Conservation (phyloP, 192 early-diverging fungal species). For the Thamnidium elegans region DNA sequence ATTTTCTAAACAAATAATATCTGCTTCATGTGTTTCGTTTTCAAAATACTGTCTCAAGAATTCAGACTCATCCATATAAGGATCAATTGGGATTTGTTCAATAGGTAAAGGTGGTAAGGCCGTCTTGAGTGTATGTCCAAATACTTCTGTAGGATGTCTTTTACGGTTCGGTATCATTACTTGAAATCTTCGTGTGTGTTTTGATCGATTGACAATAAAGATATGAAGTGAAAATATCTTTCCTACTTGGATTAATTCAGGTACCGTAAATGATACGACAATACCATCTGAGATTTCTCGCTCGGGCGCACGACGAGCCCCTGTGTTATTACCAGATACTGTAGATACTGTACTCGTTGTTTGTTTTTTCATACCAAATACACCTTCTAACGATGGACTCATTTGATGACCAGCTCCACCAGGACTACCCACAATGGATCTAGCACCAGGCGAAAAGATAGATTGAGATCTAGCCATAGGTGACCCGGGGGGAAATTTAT, state of each 20-base stretch:
- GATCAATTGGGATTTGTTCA: slow-evolving; percentile 46
- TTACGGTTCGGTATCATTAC: slow-evolving; percentile 56
- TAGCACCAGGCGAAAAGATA: slow-evolving; percentile 23
- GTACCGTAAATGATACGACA: slow-evolving; percentile 52
- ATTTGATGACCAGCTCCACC: not conserved
- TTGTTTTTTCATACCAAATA: slow-evolving; percentile 13
- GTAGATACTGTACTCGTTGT: not conserved
- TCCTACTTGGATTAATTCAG: slow-evolving; percentile 39
- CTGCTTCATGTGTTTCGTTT: slow-evolving; percentile 57
- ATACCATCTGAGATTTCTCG: slow-evolving; percentile 54
- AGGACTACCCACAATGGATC: slow-evolving; percentile 30
- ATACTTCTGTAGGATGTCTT: slow-evolving; percentile 31
- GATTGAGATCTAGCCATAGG: slow-evolving; percentile 16
- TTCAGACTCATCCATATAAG: slow-evolving; percentile 57
- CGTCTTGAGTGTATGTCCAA: slow-evolving; percentile 3
- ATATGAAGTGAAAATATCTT: slow-evolving; percentile 52
- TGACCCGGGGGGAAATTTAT: not conserved
- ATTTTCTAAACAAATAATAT: slow-evolving; percentile 58
- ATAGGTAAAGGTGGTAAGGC: slow-evolving; percentile 43
- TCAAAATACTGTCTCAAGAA: slow-evolving; percentile 54
- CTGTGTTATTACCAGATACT: not conserved
- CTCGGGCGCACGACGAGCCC: slow-evolving; percentile 34
- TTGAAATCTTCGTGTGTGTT: slow-evolving; percentile 48
- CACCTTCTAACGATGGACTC: slow-evolving; percentile 9
- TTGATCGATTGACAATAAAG: slow-evolving; percentile 56